Percentiles rank a stretch among this genome's conserved stretches.
These are phyloP conservation scores for Aspergillus hancockii DNA, from an alignment of 495 filamentous ascomycete genomes.

Conservation along the genomic window DNA sequence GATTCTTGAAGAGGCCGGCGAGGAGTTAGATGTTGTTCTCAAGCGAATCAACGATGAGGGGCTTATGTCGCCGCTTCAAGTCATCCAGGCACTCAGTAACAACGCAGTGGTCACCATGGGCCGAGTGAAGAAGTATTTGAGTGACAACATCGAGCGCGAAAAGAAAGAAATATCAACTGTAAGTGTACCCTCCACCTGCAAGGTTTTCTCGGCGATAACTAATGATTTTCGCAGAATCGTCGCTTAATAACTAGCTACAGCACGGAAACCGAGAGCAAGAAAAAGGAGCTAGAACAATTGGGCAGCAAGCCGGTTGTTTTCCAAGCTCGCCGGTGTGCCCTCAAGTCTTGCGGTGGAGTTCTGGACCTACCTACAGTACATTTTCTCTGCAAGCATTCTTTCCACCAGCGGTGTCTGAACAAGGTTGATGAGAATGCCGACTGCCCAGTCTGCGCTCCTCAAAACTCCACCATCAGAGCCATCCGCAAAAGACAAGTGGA, in stretches of 20 bases:
- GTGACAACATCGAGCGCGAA: slow-evolving; percentile 84
- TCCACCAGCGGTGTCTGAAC: slow-evolving; percentile 85
- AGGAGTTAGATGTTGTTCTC: slow-evolving; percentile 75
- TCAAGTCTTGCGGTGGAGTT: slow-evolving; percentile 65
- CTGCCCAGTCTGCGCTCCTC: slow-evolving; percentile 79
- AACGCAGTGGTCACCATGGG: slow-evolving; percentile 94
- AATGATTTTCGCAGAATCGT: slow-evolving; percentile 60
- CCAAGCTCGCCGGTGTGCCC: slow-evolving; percentile 74
- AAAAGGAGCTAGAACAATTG: slow-evolving; percentile 74
- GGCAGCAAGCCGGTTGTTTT: slow-evolving; percentile 82
- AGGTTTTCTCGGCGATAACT: slow-evolving; percentile 7
- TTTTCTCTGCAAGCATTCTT: slow-evolving; percentile 94
- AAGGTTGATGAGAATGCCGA: slow-evolving; percentile 67
- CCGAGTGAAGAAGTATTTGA: slow-evolving; percentile 90
- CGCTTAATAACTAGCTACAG: slow-evolving; percentile 83
- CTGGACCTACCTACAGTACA: slow-evolving; percentile 89
- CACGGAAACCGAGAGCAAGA: slow-evolving; percentile 77
- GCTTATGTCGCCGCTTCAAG: slow-evolving; percentile 93
- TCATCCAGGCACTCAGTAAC: slow-evolving; percentile 86
- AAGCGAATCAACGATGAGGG: slow-evolving; percentile 85
- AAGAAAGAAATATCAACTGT: slow-evolving; percentile 76
- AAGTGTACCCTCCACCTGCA: slow-evolving; percentile 16
- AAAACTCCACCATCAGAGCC: slow-evolving; percentile 83
- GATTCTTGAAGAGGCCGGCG: slow-evolving; percentile 83
- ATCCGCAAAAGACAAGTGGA: slow-evolving; percentile 86